Evolutionary conservation across 2,329 filamentous ascomycete genomes (phyloP).

Genomic region (Fusarium keratoplasticum): DNA sequence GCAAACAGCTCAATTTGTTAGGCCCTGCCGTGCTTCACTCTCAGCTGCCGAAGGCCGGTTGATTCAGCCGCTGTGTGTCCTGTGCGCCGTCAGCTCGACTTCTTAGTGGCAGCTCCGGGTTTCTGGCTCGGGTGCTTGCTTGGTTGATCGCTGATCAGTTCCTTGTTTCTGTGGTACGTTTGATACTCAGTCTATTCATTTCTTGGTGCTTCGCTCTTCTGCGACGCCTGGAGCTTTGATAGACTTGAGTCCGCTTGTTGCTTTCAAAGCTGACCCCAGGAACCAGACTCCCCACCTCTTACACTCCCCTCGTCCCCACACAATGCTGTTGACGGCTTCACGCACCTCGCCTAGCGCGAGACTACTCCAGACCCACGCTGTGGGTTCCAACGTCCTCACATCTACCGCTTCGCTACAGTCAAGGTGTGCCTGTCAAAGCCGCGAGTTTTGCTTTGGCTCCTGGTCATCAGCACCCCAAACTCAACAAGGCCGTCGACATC

Average conservation of each 20-base stretch:
- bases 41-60: neutral
- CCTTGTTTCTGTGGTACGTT: constrained; percentile 20
- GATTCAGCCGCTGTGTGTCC: neutral
- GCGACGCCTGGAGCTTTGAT: neutral
- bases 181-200: neutral
- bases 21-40: constrained; percentile 22
- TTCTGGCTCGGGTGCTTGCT: constrained; percentile 17
- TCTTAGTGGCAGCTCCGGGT: constrained; percentile 17
- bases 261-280: neutral
- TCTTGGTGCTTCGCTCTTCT: neutral
- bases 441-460: constrained; percentile 61
- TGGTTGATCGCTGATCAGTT: neutral
- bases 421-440: constrained; percentile 42
- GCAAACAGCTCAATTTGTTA: constrained; percentile 12
- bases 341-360: constrained; percentile 46
- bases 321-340: constrained; percentile 44
- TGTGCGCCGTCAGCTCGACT: constrained; percentile 4
- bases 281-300: constrained; percentile 3
- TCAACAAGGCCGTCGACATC: constrained; percentile 58
- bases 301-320: constrained; percentile 6
- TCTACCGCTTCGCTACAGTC: constrained; percentile 29
- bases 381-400: constrained; percentile 20
- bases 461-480: constrained; percentile 59
- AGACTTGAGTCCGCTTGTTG: neutral
- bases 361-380: constrained; percentile 36